Conservation (phyloP, 2,329 filamentous ascomycete species). For the Cytospora schulzeri region DNA sequence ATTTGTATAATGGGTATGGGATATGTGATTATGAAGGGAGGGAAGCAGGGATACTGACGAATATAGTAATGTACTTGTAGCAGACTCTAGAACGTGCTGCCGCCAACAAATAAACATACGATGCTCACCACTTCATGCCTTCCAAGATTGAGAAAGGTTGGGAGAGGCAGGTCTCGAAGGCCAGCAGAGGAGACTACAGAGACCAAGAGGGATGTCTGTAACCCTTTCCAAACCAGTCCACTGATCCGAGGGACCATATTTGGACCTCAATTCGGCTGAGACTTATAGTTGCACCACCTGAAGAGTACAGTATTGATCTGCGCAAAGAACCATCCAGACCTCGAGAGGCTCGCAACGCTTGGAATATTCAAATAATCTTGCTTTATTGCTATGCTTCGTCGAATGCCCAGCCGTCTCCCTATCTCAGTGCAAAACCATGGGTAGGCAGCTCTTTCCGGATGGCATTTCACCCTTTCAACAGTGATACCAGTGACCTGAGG, state of each 20-base stretch:
- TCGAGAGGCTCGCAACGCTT: neutral
- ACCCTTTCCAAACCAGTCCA: too few relatives aligned
- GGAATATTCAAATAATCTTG: neutral
- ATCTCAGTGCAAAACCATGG: neutral
- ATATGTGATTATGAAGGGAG: conserved; percentile 5
- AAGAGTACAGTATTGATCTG: neutral
- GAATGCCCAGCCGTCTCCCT: neutral
- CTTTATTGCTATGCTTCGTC: neutral
- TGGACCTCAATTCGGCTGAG: neutral
- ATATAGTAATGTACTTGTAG: conserved; percentile 16
- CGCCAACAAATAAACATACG: neutral
- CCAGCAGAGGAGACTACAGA: neutral
- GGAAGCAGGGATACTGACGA: conserved; percentile 9
- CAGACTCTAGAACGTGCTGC: neutral
- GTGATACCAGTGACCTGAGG: neutral
- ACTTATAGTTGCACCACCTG: too few relatives aligned
- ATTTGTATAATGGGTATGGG: conserved; percentile 18
- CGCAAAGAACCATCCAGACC: neutral
- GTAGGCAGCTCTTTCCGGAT: neutral
- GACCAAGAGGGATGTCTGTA: neutral
- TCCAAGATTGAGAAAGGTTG: too few relatives aligned
- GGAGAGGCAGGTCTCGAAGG: too few relatives aligned
- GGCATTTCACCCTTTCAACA: neutral
- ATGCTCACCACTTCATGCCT: neutral
- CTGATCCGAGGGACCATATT: too few relatives aligned